These are phyloP conservation scores for Chalciporus sphaerocephalus DNA, from an alignment of 768 basidiomycete species.

Conservation along the genomic window DNA sequence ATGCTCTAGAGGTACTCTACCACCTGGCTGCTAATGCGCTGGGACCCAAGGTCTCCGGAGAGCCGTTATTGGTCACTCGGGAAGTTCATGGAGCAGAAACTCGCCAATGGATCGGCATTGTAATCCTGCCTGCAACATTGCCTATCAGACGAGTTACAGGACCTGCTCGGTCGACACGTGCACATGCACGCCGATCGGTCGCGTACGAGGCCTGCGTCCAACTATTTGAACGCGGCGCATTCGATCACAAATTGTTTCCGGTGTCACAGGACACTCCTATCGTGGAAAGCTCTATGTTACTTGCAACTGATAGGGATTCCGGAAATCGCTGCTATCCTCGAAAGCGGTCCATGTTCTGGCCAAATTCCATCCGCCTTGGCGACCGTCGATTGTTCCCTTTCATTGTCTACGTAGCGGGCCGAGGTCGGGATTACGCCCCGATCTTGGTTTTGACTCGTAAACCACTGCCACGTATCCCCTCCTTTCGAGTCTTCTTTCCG, in stretches of 20 bases:
- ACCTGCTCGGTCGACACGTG: constrained; percentile 40
- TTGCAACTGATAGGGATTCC: constrained; percentile 26
- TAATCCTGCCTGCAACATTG: constrained; percentile 44
- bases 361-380: constrained; percentile 33
- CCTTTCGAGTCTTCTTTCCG: constrained; percentile 58
- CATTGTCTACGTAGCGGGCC: constrained; percentile 36
- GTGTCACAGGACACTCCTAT: constrained; percentile 3
- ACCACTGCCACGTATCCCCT: constrained; percentile 55
- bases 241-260: constrained; percentile 49
- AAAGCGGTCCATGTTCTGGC: constrained; percentile 68
- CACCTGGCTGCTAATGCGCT: constrained; percentile 39
- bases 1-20: constrained; percentile 55
- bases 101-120: constrained; percentile 42
- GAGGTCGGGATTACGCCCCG: constrained; percentile 43
- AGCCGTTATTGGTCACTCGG: constrained; percentile 21
- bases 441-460: constrained; percentile 62
- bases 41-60: constrained; percentile 2
- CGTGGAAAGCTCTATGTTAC: constrained; percentile 1
- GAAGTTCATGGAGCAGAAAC: constrained; percentile 21
- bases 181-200: constrained; percentile 55
- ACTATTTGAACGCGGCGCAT: constrained; percentile 45
- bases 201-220: constrained; percentile 53
- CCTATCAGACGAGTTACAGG: constrained; percentile 43
- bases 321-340: constrained; percentile 54
- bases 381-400: constrained; percentile 32